Percentiles rank a stretch among this genome's conserved stretches.
phyloP scores from a whole-genome alignment of 2,329 filamentous ascomycete genomes.

The Pseudogymnoascus pannorum region DNA sequence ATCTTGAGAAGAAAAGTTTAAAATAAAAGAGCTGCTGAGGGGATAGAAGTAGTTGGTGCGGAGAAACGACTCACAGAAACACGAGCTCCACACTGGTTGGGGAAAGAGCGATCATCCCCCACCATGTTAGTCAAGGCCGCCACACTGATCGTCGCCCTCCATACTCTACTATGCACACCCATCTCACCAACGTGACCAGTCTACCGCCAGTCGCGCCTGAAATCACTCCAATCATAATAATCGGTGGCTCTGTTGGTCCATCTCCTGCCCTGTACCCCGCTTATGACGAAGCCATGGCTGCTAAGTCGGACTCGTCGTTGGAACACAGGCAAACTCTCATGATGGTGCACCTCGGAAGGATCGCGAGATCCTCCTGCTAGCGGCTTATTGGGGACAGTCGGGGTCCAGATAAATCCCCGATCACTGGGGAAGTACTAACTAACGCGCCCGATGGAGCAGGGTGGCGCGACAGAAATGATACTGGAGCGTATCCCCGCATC shows the following conservation, averaged over 20 bases:
- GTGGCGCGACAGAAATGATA: neutral
- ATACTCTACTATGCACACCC: neutral
- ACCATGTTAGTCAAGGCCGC: neutral
- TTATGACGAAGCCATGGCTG: neutral
- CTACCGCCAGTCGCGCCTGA: neutral
- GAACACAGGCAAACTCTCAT: neutral
- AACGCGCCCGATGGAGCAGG: neutral
- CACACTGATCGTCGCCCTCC: neutral
- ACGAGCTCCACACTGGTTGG: neutral
- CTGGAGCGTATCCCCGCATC: neutral
- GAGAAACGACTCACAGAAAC: neutral
- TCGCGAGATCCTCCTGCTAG: neutral
- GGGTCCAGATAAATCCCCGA: constrained; percentile 2
- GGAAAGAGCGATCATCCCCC: neutral
- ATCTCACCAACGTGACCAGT: neutral
- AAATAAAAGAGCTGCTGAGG: neutral
- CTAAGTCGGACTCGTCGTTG: neutral
- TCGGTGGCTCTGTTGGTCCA: neutral
- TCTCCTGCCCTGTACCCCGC: neutral
- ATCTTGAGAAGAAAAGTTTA: neutral
- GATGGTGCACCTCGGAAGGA: neutral
- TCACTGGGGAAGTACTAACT: neutral
- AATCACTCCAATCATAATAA: neutral
- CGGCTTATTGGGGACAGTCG: neutral
- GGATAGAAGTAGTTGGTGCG: neutral